Percentiles rank a stretch among this genome's conserved stretches.
Evolutionary conservation across 805 yeast genomes (phyloP).

Genomic region (Lipomyces chichibuensis): DNA sequence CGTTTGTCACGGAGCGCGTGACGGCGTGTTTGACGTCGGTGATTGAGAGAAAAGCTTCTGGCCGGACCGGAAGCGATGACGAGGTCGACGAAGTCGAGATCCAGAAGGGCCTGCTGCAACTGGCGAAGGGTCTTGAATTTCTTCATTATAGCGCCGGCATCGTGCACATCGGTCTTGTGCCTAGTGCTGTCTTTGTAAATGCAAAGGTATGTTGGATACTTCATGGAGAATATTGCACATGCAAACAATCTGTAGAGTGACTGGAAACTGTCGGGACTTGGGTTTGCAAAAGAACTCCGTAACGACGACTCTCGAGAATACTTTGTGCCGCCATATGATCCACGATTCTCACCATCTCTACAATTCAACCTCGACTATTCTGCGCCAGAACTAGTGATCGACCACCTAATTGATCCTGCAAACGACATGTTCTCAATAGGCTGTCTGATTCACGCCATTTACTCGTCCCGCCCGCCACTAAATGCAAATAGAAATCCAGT

Average conservation of each 20-base stretch:
- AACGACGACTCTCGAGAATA: constrained; percentile 57
- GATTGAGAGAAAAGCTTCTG: constrained; percentile 43
- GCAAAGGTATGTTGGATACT: constrained; percentile 43
- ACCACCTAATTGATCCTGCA: constrained; percentile 61
- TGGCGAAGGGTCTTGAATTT: constrained; percentile 77
- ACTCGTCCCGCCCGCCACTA: constrained; percentile 54
- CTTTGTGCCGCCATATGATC: constrained; percentile 70
- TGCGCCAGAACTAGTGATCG: constrained; percentile 82
- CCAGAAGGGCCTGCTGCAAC: constrained; percentile 80
- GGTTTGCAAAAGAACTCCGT: constrained; percentile 50
- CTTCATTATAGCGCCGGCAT: constrained; percentile 75
- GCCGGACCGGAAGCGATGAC: constrained; percentile 40
- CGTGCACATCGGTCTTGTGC: constrained; percentile 78
- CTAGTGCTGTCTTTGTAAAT: constrained; percentile 74
- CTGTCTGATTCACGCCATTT: constrained; percentile 69
- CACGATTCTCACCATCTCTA: constrained; percentile 72
- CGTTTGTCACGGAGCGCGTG: constrained; percentile 85
- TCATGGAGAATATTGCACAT: too few species aligned
- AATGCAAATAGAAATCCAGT: constrained; percentile 57
- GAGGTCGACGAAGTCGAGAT: constrained; percentile 58
- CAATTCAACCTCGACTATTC: constrained; percentile 71
- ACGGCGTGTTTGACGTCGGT: constrained; percentile 56
- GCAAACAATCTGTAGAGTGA: constrained; percentile 60
- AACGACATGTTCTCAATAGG: constrained; percentile 89
- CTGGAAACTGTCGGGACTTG: constrained; percentile 89